phyloP scores from a whole-genome alignment of 352 stramenopile genomes.

The Blastocystis hominis region DNA sequence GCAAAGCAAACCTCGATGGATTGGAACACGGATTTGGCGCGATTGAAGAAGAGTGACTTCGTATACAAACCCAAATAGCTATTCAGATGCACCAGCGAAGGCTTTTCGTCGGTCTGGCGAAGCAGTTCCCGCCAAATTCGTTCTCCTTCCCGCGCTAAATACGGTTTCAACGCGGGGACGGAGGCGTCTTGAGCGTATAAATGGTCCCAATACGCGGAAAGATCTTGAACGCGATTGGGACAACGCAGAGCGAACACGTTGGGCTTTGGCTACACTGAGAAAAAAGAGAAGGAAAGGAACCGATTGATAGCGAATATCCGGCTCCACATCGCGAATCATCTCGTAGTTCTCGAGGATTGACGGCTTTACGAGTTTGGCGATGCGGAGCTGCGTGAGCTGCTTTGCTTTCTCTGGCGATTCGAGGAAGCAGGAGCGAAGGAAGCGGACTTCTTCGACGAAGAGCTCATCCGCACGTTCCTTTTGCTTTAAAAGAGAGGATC shows the following conservation, averaged over 20 bases:
- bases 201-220: neutral
- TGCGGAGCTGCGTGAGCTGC: neutral
- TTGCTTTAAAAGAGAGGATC: neutral
- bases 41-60: neutral
- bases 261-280: neutral
- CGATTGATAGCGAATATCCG: neutral
- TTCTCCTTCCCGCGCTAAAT: neutral
- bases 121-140: neutral
- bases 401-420: neutral
- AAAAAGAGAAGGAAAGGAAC: neutral
- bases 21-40: neutral
- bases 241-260: neutral
- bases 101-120: neutral
- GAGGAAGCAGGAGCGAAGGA: neutral
- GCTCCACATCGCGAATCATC: neutral
- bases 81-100: neutral
- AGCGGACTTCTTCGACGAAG: neutral
- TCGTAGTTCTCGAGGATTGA: neutral
- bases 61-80: neutral
- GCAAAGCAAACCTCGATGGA: neutral
- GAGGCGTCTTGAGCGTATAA: neutral
- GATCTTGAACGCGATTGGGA: neutral
- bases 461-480: constrained; percentile 5
- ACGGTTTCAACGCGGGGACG: neutral
- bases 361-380: neutral